A percentile compares a stretch with the other conserved stretches of the same genome.
These are phyloP conservation scores for Apiotrichum gracile DNA, from an alignment of 1,284 basidiomycete genomes.

Conservation along the genomic window DNA sequence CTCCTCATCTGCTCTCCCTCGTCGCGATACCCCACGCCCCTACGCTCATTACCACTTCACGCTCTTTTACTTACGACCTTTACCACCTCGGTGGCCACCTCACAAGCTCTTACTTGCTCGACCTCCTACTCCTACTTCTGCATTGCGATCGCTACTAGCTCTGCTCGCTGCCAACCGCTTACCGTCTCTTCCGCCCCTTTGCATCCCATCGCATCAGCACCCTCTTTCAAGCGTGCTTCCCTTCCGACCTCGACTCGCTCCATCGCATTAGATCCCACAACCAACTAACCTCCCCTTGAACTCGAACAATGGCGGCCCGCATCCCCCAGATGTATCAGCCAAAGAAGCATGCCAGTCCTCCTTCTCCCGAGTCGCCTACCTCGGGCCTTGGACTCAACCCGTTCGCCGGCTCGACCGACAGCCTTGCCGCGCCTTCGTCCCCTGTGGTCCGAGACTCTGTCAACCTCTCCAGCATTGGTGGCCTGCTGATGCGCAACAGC, in stretches of 20 bases:
- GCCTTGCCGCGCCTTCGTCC: background rate
- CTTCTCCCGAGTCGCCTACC: background rate
- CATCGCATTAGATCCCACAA: too few relatives aligned
- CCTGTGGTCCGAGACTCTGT: conserved; percentile 3
- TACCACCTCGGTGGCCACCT: background rate
- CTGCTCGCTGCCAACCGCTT: too few relatives aligned
- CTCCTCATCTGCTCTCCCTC: background rate
- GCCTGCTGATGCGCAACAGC: conserved; percentile 6
- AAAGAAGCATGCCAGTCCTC: background rate
- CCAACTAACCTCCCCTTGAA: too few relatives aligned
- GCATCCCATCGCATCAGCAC: too few relatives aligned
- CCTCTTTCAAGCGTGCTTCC: too few relatives aligned
- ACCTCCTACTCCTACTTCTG: background rate
- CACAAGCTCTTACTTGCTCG: background rate
- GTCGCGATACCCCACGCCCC: background rate
- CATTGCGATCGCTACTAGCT: too few relatives aligned
- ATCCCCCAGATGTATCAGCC: conserved; percentile 13
- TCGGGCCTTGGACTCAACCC: background rate
- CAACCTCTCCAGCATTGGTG: conserved; percentile 15
- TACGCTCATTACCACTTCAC: background rate
- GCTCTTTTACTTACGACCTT: too few relatives aligned
- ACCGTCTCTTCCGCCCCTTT: too few relatives aligned
- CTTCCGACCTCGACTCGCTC: too few relatives aligned
- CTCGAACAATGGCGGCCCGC: conserved; percentile 11
- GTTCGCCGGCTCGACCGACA: conserved; percentile 3